Evolutionary conservation across 2,329 filamentous ascomycete genomes (phyloP).

Genomic region (Fusarium lateritium): DNA sequence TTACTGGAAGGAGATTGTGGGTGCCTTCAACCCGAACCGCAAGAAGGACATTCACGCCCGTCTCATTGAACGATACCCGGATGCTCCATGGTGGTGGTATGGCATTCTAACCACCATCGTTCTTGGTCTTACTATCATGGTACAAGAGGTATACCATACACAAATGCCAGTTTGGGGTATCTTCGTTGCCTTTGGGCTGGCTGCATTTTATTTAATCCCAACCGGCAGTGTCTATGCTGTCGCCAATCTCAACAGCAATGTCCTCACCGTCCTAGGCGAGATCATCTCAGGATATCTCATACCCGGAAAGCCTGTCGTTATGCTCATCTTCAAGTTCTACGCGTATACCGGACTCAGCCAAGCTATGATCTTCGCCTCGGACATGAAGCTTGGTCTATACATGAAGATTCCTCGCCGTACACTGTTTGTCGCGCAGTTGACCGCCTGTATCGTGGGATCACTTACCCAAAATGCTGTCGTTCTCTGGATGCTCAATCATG

Average conservation of each 20-base stretch:
- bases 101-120: not conserved
- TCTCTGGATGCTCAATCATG: slow-evolving; percentile 4
- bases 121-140: slow-evolving; percentile 10
- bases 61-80: not conserved
- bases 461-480: slow-evolving; percentile 1
- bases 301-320: slow-evolving; percentile 3
- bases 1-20: slow-evolving; percentile 7
- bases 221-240: not conserved
- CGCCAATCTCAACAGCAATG: slow-evolving; percentile 5
- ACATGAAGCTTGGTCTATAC: slow-evolving; percentile 11
- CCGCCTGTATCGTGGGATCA: not conserved
- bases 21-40: not conserved
- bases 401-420: slow-evolving; percentile 13
- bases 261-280: not conserved
- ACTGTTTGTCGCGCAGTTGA: not conserved
- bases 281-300: slow-evolving; percentile 3
- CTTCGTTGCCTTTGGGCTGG: not conserved
- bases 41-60: slow-evolving; percentile 14
- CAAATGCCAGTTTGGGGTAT: slow-evolving; percentile 15
- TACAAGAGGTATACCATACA: not conserved
- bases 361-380: slow-evolving; percentile 9
- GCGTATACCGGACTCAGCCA: not conserved
- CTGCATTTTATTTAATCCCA: not conserved
- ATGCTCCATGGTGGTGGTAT: slow-evolving; percentile 14
- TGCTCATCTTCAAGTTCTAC: slow-evolving; percentile 17